These are phyloP conservation scores for Suhomyces ambrosiae DNA, from an alignment of 1,139 yeast genomes.

Conservation along the genomic window DNA sequence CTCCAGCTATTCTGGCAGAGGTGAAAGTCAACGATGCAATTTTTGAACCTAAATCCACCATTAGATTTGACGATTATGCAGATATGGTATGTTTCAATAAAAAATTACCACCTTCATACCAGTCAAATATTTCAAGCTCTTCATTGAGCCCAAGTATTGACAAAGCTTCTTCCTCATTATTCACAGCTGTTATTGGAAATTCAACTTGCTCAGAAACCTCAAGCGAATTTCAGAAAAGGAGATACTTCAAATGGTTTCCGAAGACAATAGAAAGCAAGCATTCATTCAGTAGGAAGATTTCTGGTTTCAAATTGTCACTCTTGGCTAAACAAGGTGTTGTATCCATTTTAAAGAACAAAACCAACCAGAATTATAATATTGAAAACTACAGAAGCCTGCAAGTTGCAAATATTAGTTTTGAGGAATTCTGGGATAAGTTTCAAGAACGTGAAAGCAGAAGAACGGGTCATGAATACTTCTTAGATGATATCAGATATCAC, in stretches of 20 bases:
- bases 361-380: constrained; percentile 23
- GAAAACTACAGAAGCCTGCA: constrained; percentile 21
- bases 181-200: neutral
- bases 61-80: constrained; percentile 1
- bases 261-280: neutral
- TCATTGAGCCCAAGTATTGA: neutral
- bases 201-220: neutral
- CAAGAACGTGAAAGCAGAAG: constrained; percentile 11
- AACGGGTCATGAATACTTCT: neutral
- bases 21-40: too few relatives aligned
- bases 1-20: too few relatives aligned
- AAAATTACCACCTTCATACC: neutral
- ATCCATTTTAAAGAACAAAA: constrained; percentile 27
- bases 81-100: constrained; percentile 1
- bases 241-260: neutral
- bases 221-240: neutral
- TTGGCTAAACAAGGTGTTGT: neutral
- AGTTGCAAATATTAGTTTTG: constrained; percentile 24
- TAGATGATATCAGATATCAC: constrained; percentile 15
- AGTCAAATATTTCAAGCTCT: neutral
- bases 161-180: neutral
- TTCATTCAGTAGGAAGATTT: neutral
- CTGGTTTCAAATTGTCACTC: neutral
- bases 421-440: constrained; percentile 21
- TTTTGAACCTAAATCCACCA: neutral